A percentile compares a stretch with the other conserved stretches of the same genome.
Evolutionary conservation across 148 eudicot species (phyloP).

Genomic region (Rhododendron williamsianum): DNA sequence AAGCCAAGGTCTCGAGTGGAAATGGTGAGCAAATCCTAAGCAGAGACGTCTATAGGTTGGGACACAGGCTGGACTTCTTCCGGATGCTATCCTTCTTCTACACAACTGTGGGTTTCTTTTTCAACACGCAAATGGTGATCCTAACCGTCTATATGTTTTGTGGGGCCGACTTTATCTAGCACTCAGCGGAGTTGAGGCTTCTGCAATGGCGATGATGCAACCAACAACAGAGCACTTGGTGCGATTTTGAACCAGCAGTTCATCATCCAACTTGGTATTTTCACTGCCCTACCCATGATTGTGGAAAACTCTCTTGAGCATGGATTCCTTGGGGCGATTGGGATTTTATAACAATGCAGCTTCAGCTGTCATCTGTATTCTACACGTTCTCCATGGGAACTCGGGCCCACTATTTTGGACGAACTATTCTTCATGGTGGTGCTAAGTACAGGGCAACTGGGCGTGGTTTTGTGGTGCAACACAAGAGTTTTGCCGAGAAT

Average conservation of each 20-base stretch:
- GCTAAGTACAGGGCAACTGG: slow-evolving; percentile 79
- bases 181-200: slow-evolving; percentile 70
- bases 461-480: slow-evolving; percentile 25
- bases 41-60: slow-evolving; percentile 62
- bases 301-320: slow-evolving; percentile 73
- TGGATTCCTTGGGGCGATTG: slow-evolving; percentile 72
- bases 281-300: slow-evolving; percentile 81
- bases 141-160: slow-evolving; percentile 74
- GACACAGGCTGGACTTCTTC: slow-evolving; percentile 80
- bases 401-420: slow-evolving; percentile 72
- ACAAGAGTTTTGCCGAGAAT: slow-evolving; percentile 24
- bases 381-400: slow-evolving; percentile 88
- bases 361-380: slow-evolving; percentile 73
- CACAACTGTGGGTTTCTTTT: slow-evolving; percentile 16
- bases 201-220: slow-evolving; percentile 30
- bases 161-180: slow-evolving; percentile 81
- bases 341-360: slow-evolving; percentile 83
- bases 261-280: slow-evolving; percentile 69
- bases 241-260: slow-evolving; percentile 78
- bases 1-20: slow-evolving; percentile 47
- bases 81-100: slow-evolving; percentile 21
- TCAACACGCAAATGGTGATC: slow-evolving; percentile 49
- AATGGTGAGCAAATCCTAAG: slow-evolving; percentile 47
- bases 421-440: slow-evolving; percentile 84
- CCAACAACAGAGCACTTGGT: slow-evolving; percentile 58